Conservation (phyloP, 2,329 filamentous ascomycete species). For the Claviceps arundinis region DNA sequence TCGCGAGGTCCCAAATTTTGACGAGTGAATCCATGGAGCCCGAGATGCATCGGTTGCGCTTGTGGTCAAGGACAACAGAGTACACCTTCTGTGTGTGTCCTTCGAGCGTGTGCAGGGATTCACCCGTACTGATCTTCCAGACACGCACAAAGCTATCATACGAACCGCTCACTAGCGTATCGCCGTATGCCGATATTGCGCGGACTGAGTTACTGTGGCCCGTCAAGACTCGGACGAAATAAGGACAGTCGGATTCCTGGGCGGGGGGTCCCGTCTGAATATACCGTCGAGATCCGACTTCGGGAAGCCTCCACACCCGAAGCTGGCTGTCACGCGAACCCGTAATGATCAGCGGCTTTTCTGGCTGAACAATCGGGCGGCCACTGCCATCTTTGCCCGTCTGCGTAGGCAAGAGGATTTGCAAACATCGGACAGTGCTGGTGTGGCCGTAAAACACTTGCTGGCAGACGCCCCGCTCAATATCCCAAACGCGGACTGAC, state of each 20-base stretch:
- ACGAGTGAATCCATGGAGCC: slow-evolving; percentile 97
- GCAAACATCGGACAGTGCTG: slow-evolving; percentile 87
- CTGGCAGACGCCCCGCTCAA: slow-evolving; percentile 80
- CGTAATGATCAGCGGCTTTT: slow-evolving; percentile 91
- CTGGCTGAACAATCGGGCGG: slow-evolving; percentile 73
- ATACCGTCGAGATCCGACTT: slow-evolving; percentile 61
- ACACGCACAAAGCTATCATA: slow-evolving; percentile 93
- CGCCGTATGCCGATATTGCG: slow-evolving; percentile 86
- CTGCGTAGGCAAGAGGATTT: slow-evolving; percentile 80
- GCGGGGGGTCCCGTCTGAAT: slow-evolving; percentile 66
- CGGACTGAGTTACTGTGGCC: slow-evolving; percentile 91
- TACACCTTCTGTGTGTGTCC: slow-evolving; percentile 93
- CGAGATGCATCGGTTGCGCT: slow-evolving; percentile 88
- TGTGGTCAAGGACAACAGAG: slow-evolving; percentile 85
- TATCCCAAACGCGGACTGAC: slow-evolving; percentile 99
- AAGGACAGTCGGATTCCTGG: slow-evolving; percentile 73
- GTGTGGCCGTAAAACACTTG: slow-evolving; percentile 97
- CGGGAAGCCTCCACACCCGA: slow-evolving; percentile 85
- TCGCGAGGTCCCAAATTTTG: slow-evolving; percentile 92
- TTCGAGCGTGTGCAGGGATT: slow-evolving; percentile 68
- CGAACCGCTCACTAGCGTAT: slow-evolving; percentile 92
- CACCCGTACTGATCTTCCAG: slow-evolving; percentile 94
- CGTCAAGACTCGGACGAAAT: slow-evolving; percentile 75
- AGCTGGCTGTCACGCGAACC: slow-evolving; percentile 90
- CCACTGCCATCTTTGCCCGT: slow-evolving; percentile 61